Conservation (phyloP, 768 basidiomycete species). For the Cyclocybe cylindracea region DNA sequence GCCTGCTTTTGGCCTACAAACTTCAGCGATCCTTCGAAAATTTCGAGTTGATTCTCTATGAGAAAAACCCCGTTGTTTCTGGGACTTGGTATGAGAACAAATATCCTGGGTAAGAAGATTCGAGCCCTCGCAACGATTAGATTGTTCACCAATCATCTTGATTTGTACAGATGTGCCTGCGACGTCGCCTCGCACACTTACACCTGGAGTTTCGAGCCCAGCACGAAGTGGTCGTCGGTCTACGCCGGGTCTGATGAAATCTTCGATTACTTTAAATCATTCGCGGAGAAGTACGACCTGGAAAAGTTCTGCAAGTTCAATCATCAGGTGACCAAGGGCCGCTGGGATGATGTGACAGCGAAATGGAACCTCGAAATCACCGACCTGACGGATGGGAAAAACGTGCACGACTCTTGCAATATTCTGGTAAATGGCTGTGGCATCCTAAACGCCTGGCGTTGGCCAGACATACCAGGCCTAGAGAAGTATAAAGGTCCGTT, state of each 20-base stretch:
- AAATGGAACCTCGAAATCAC: slow-evolving; percentile 28
- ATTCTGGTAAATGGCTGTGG: slow-evolving; percentile 35
- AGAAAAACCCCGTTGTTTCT: slow-evolving; percentile 31
- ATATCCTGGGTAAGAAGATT: slow-evolving; percentile 30
- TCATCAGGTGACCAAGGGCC: slow-evolving; percentile 26
- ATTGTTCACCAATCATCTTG: not conserved
- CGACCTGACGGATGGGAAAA: slow-evolving; percentile 14
- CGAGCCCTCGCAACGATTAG: not conserved
- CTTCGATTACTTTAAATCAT: slow-evolving; percentile 26
- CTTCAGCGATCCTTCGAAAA: slow-evolving; percentile 35
- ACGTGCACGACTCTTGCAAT: slow-evolving; percentile 25
- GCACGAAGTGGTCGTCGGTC: slow-evolving; percentile 30
- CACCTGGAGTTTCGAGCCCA: slow-evolving; percentile 34
- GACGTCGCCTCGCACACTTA: slow-evolving; percentile 34
- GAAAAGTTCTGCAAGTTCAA: slow-evolving; percentile 28
- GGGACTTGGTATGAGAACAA: slow-evolving; percentile 38
- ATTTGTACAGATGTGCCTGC: slow-evolving; percentile 14
- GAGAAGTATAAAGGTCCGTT: slow-evolving; percentile 15
- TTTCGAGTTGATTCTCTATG: slow-evolving; percentile 31
- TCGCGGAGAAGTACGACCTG: slow-evolving; percentile 29
- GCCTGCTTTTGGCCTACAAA: slow-evolving; percentile 32
- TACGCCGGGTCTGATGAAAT: slow-evolving; percentile 33
- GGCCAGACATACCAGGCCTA: slow-evolving; percentile 29
- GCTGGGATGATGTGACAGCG: slow-evolving; percentile 25
- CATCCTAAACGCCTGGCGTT: slow-evolving; percentile 37